Percentiles rank a stretch among this genome's conserved stretches.
These are phyloP conservation scores for Akanthomyces lecanii DNA, from an alignment of 2,329 filamentous ascomycete species.

Conservation along the genomic window DNA sequence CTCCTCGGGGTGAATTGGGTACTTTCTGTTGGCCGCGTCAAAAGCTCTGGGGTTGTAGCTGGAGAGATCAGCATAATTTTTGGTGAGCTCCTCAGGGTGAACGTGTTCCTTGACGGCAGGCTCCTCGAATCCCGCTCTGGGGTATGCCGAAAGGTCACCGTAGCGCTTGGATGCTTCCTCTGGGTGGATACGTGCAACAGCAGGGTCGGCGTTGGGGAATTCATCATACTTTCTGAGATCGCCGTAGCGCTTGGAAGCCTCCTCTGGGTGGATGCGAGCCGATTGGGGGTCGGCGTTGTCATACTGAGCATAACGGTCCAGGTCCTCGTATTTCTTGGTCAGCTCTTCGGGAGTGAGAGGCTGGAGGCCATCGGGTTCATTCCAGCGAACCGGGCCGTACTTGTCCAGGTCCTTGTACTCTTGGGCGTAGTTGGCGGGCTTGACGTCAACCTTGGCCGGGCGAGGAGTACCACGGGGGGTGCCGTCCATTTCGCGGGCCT, in stretches of 20 bases:
- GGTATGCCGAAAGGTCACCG: constrained; percentile 31
- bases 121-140: constrained; percentile 29
- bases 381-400: constrained; percentile 36
- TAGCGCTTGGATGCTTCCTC: constrained; percentile 33
- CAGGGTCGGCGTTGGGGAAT: constrained; percentile 25
- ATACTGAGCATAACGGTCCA: constrained; percentile 29
- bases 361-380: constrained; percentile 38
- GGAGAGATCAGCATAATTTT: constrained; percentile 39
- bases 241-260: constrained; percentile 31
- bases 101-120: constrained; percentile 23
- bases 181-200: constrained; percentile 25
- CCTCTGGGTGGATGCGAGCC: constrained; percentile 25
- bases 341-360: constrained; percentile 31
- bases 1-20: constrained; percentile 31
- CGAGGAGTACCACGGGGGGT: constrained; percentile 35
- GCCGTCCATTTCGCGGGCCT: constrained; percentile 27
- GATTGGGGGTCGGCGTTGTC: constrained; percentile 21
- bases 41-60: constrained; percentile 34
- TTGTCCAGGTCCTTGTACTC: constrained; percentile 40
- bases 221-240: constrained; percentile 33
- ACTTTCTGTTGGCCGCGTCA: constrained; percentile 25
- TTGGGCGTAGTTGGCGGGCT: constrained; percentile 25
- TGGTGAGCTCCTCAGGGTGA: constrained; percentile 37
- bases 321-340: constrained; percentile 37
- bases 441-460: constrained; percentile 31